Conservation (phyloP, 208 protist species). For the Leishmania braziliensis region DNA sequence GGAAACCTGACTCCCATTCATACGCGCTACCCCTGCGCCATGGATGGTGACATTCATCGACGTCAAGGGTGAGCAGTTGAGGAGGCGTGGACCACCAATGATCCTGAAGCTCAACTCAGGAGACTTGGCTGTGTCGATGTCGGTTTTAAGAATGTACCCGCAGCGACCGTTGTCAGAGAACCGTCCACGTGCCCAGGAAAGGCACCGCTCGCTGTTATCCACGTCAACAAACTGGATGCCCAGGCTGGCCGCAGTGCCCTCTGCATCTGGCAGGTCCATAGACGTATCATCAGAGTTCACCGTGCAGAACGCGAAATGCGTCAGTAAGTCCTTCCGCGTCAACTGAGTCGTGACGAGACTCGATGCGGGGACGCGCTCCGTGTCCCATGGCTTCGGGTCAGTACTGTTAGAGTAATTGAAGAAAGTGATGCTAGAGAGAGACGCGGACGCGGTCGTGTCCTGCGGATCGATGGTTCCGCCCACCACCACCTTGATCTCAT, state of each 20-base stretch:
- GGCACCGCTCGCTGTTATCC: slow-evolving; percentile 50
- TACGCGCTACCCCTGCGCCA: slow-evolving; percentile 51
- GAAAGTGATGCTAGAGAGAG: slow-evolving; percentile 76
- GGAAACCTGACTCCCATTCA: slow-evolving; percentile 59
- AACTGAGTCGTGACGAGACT: slow-evolving; percentile 36
- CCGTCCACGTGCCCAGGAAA: slow-evolving; percentile 65
- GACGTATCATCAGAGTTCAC: slow-evolving; percentile 28
- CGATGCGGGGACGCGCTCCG: slow-evolving; percentile 28
- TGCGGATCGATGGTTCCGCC: slow-evolving; percentile 74
- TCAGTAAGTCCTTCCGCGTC: slow-evolving; percentile 45
- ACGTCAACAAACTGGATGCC: slow-evolving; percentile 82
- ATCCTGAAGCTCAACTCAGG: slow-evolving; percentile 62
- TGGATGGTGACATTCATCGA: slow-evolving; percentile 48
- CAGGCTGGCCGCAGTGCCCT: slow-evolving; percentile 45
- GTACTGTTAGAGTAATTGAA: slow-evolving; percentile 63
- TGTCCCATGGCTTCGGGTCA: slow-evolving; percentile 71
- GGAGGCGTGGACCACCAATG: slow-evolving; percentile 71
- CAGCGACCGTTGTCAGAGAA: slow-evolving; percentile 86
- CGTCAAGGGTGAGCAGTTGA: slow-evolving; percentile 51
- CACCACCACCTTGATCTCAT: slow-evolving; percentile 86
- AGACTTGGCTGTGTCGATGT: slow-evolving; percentile 43
- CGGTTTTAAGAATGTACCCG: slow-evolving; percentile 84
- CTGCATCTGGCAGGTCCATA: slow-evolving; percentile 26
- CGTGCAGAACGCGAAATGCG: slow-evolving; percentile 75
- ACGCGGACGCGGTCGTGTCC: slow-evolving; percentile 52